Evolutionary conservation across 2,329 filamentous ascomycete species (phyloP), one percentile per base, ranked within the genome.

Genomic region (Aspergillus amoenus): DNA sequence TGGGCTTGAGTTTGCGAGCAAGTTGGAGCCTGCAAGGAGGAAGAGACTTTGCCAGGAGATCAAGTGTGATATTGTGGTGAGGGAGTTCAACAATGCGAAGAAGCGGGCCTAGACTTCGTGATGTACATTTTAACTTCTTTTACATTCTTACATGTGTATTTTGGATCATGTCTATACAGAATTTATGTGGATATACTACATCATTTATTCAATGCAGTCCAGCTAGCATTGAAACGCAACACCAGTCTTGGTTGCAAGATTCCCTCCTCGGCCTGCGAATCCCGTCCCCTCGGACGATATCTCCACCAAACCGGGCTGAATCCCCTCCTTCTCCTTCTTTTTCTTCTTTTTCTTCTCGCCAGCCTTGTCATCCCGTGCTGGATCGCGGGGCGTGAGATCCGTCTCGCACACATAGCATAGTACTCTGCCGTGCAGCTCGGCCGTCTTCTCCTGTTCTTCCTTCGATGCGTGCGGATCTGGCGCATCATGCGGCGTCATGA

Each of bases 221-320:
- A 47, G 51, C 47, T 78, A 94, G 70, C 90, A 93, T 70, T 95
- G 90, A 73, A 96, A 96, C 0, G 88, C 88, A 17, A 95, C 86
- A 0, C 89, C 88, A 3, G 83, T 78, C 72, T 88, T 94, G 75
- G 89, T 89, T 15, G 95, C 91, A 66, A 90, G 84, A 68, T 89
- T 96, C 51, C 84, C 84, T 3, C 94, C 93, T n/a, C 88, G 88
- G 4, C 91, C 89, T 4, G 93, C 93, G 74, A 96, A 97, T 0
- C 93, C 93, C 0, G 93, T 97, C 0, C 93, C 93, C 66, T 97
- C 93, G 37, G 88, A 90, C 64, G 84, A 87, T 48, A 97, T 83
- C 68, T 89, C 85, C 3, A 97, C 87, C 34, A 97, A 70, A 0
- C 93, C 93, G 0, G 87, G 84, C 58, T 81, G 85, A 37, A 88